Evolutionary conservation across 306 rosid genomes (phyloP).

Genomic region (Acacia melanoxylon): DNA sequence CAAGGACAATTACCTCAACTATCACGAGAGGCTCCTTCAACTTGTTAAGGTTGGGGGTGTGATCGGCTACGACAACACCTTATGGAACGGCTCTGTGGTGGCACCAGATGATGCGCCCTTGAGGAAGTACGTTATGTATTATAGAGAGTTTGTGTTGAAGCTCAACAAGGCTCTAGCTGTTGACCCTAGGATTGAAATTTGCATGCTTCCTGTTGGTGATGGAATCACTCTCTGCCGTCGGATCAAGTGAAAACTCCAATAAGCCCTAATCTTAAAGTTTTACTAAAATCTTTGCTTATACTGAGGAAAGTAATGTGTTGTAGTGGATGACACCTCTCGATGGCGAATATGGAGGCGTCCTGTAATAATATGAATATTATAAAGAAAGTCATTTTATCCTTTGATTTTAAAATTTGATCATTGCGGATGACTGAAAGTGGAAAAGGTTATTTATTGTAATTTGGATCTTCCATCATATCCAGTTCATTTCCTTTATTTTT

Average conservation of each 20-base stretch:
- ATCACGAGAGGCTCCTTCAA: constrained; percentile 80
- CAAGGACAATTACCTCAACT: constrained; percentile 87
- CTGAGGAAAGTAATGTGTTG: too few species aligned
- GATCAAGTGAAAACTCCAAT: constrained; percentile 36
- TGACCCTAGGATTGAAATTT: constrained; percentile 90
- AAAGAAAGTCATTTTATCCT: neutral
- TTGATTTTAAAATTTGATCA: neutral
- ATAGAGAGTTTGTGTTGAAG: constrained; percentile 75
- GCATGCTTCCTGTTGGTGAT: constrained; percentile 91
- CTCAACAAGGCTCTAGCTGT: constrained; percentile 80
- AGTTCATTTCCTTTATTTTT: neutral
- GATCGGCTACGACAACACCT: constrained; percentile 91
- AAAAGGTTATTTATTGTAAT: neutral
- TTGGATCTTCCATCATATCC: neutral
- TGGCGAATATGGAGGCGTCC: neutral
- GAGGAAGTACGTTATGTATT: constrained; percentile 82
- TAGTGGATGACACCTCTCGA: neutral
- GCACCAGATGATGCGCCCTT: constrained; percentile 85
- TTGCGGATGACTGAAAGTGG: neutral
- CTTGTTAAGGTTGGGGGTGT: constrained; percentile 81
- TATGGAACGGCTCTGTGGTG: constrained; percentile 92
- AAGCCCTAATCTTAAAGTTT: neutral
- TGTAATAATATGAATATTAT: neutral
- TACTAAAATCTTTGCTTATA: neutral
- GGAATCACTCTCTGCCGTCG: constrained; percentile 92